Evolutionary conservation across 306 rosid genomes (phyloP).

Genomic region (Cicer pinnatifidum): DNA sequence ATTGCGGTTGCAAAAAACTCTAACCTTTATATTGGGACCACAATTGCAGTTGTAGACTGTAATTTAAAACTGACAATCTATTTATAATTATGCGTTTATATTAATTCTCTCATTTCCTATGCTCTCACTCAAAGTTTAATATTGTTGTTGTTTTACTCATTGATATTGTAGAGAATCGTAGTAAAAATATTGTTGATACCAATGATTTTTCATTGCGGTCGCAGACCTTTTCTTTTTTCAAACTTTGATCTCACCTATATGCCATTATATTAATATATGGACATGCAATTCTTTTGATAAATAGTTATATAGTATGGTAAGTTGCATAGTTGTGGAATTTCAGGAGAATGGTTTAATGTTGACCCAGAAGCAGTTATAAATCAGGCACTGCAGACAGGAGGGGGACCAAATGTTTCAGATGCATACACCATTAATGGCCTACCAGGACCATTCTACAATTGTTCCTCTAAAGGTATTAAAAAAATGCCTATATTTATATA

Average conservation of each 20-base stretch:
- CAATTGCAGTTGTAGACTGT: background rate
- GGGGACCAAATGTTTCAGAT: conserved; percentile 86
- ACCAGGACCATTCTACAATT: conserved; percentile 78
- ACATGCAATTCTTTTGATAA: background rate
- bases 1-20: background rate
- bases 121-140: too few species aligned
- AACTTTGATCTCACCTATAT: too few species aligned
- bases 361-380: conserved; percentile 76
- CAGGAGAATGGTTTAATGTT: conserved; percentile 92
- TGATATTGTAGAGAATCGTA: too few species aligned
- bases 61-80: background rate
- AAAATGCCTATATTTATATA: background rate
- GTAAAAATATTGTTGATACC: too few species aligned
- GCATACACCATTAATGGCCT: conserved; percentile 84
- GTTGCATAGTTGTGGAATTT: conserved; percentile 27
- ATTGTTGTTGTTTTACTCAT: too few species aligned
- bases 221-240: too few species aligned
- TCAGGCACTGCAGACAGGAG: conserved; percentile 83
- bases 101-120: too few species aligned
- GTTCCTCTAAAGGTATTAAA: conserved; percentile 67
- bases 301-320: conserved; percentile 17
- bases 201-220: too few species aligned
- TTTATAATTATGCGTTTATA: too few species aligned
- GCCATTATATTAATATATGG: background rate
- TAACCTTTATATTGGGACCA: background rate